Evolutionary conservation across 2,329 filamentous ascomycete genomes (phyloP).

Genomic region (Aspergillus pseudotamarii): DNA sequence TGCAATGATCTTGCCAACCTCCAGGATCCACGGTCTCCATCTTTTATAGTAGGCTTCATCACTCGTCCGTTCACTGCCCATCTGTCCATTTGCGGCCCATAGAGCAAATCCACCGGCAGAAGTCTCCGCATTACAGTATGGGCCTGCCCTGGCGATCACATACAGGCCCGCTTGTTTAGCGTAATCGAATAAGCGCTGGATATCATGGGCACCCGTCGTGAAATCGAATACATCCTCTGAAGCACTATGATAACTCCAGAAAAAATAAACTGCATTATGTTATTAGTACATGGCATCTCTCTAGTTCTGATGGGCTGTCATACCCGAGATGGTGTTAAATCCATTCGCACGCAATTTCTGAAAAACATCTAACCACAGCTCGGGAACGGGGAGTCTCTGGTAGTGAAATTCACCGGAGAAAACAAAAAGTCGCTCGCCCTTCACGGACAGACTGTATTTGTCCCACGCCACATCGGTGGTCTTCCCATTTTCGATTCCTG

Average conservation of each 20-base stretch:
- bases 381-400: conserved; percentile 56
- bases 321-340: conserved; percentile 54
- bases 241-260: conserved; percentile 35
- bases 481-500: conserved; percentile 44
- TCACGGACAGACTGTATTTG: conserved; percentile 53
- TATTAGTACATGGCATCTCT: not conserved
- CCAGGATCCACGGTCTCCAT: conserved; percentile 53
- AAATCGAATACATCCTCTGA: conserved; percentile 49
- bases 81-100: conserved; percentile 52
- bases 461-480: conserved; percentile 55
- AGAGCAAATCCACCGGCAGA: conserved; percentile 51
- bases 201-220: conserved; percentile 53
- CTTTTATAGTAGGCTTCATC: conserved; percentile 48
- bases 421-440: conserved; percentile 53
- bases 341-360: conserved; percentile 58
- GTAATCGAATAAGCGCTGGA: conserved; percentile 54
- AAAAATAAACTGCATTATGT: conserved; percentile 29
- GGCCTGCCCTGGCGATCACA: conserved; percentile 55
- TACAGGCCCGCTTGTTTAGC: conserved; percentile 57
- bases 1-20: conserved; percentile 52
- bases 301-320: conserved; percentile 3
- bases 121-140: conserved; percentile 57
- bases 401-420: conserved; percentile 59
- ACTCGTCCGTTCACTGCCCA: conserved; percentile 47
- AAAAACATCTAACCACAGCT: conserved; percentile 58